Conservation (phyloP, 2,329 filamentous ascomycete genomes). For the Fusarium sp. region DNA sequence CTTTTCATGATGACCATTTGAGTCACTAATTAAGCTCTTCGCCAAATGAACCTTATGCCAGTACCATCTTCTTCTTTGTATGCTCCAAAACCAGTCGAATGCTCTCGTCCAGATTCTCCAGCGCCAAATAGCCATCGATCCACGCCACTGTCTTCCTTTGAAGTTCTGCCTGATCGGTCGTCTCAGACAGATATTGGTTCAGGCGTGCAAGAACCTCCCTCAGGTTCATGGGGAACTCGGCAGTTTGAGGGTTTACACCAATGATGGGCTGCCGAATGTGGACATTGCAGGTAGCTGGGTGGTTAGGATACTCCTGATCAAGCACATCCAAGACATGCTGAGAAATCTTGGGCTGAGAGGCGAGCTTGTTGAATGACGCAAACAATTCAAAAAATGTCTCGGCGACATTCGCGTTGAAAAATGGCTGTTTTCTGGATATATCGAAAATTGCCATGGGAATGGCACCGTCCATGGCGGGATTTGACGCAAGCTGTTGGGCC, state of each 20-base stretch:
- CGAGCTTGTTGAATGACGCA: slow-evolving; percentile 73
- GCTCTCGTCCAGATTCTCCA: slow-evolving; percentile 65
- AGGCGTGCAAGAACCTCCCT: slow-evolving; percentile 73
- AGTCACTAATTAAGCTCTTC: not conserved
- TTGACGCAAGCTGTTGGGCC: slow-evolving; percentile 70
- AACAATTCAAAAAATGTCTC: slow-evolving; percentile 87
- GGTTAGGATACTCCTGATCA: slow-evolving; percentile 67
- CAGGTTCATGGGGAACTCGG: slow-evolving; percentile 80
- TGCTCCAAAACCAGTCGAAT: slow-evolving; percentile 68
- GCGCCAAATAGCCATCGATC: slow-evolving; percentile 65
- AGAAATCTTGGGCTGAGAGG: slow-evolving; percentile 74
- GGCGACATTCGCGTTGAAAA: slow-evolving; percentile 74
- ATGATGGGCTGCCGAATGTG: slow-evolving; percentile 78
- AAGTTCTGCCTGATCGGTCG: slow-evolving; percentile 60
- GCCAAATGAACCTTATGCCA: slow-evolving; percentile 14
- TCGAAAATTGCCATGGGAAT: slow-evolving; percentile 95
- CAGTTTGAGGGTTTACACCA: slow-evolving; percentile 71
- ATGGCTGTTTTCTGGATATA: slow-evolving; percentile 81
- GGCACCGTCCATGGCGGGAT: slow-evolving; percentile 89
- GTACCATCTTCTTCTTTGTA: slow-evolving; percentile 54
- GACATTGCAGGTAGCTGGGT: slow-evolving; percentile 75
- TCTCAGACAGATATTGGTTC: slow-evolving; percentile 60
- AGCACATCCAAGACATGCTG: slow-evolving; percentile 79
- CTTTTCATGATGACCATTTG: not conserved
- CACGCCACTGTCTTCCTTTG: slow-evolving; percentile 63